Evolutionary conservation across 768 basidiomycete species (phyloP), one percentile per base, ranked within the genome.

Genomic region (Boletus huronensis): DNA sequence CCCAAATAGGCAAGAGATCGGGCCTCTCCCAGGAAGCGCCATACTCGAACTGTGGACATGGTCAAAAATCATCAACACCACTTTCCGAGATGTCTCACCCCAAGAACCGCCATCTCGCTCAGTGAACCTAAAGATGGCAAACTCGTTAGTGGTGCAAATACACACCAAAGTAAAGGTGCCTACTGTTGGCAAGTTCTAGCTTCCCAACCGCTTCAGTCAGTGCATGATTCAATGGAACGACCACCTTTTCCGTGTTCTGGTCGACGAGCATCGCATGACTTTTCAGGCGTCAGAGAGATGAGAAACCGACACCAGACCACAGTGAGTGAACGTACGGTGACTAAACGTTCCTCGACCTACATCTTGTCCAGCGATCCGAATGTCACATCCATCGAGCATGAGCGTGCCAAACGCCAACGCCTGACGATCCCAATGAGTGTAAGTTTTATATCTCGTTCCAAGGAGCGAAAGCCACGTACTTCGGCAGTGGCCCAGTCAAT

Each of bases 401-500:
- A 96, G 76, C 2, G 90, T 84, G 0, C 94, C 94, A 62, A 94
- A 91, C 0, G 94, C 93, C 69, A 97, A 70, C 0, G 91, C 89
- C 89, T 90, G 52, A 35, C 42, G 6, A 38, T 10, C 2, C 10
- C 43, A 13, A n/a, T 46, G 21, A 16, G 3, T 9, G 42, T 42
- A 19, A 9, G 7, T 25, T 42, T n/a, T 8, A 7, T 3, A 17
- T 26, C 7, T 38, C 9, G 1, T 23, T 35, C 7, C 13, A 25
- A 42, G 3, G 8, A 44, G 1, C 5, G 13, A 35, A 41, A 28
- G 28, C 38, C 6, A 60, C 74, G 6, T 40, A 86, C 91, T 76
- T 97, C 94, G 5, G 91, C 93, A 40, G 90, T 91, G 0, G 90
- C 90, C 80, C 90, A 96, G 67, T 95, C 93, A 31, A 97, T 70